Evolutionary conservation across 2,329 filamentous ascomycete species (phyloP), one percentile per base, ranked within the genome.

Genomic region (Clarireedia homoeocarpa): DNA sequence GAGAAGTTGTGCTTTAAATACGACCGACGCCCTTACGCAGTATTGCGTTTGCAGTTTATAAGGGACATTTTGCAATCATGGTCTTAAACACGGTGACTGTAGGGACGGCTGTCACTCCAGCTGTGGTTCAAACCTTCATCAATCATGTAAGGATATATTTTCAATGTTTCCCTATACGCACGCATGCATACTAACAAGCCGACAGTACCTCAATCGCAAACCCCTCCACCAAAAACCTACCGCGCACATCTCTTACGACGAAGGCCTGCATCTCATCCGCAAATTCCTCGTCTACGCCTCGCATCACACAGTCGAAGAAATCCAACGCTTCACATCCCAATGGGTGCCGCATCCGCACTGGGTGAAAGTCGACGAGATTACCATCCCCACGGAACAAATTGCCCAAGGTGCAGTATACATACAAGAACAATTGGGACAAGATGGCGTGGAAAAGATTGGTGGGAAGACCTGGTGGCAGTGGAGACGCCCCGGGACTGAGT

Each of bases 381-480:
- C 74, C 9, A 84, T 97, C 49, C 74, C 86, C 0, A 73, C 82
- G 0, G 74, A 81, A n/a, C 78, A 84, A 57, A 73, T 95, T 24
- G 72, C 75, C 1, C 76, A 79, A 45, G 82, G 91, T 0, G 91
- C 91, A 0, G 75, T 80, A 26, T 71, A 84, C 6, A 71, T 97
- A 17, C 77, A 82, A 52, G 76, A 80, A 2, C 86, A 97, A 70
- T 76, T 97, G n/a, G 91, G 91, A 0, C 76, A 80, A 0, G 81
- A 86, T 26, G 92, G 91, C 23, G 92, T 91, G 60, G 78, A 81
- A 51, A 79, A 81, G 61, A 84, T 95, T 46, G 94, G 94, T 42
- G 94, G 94, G 3, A 78, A 81, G 66, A 81, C 84, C 59, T 91
- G 94, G 94, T 91, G 92, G 92, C 82, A 90, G 72, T 96, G 91